A percentile compares a stretch with the other conserved stretches of the same genome.
phyloP scores from a whole-genome alignment of 768 basidiomycete genomes.

The Mrakia blollopis region DNA sequence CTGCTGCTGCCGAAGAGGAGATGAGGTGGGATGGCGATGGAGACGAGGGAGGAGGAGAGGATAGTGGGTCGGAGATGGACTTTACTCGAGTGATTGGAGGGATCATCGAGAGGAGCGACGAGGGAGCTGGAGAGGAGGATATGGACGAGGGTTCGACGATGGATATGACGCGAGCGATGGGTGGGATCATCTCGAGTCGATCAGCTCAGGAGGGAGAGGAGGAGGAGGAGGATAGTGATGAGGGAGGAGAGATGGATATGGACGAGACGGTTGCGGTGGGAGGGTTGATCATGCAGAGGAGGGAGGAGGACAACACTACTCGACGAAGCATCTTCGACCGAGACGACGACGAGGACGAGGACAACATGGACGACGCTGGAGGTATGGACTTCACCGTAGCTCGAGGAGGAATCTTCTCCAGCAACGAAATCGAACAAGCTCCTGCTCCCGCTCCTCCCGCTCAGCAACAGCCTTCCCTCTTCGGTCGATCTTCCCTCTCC shows the following conservation, averaged over 20 bases:
- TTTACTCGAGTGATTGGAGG: slow-evolving; percentile 10
- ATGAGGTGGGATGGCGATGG: slow-evolving; percentile 6
- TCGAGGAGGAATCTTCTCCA: background rate
- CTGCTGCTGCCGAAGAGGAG: slow-evolving; percentile 15
- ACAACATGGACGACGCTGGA: background rate
- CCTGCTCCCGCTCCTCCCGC: background rate
- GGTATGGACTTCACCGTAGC: slow-evolving; percentile 39
- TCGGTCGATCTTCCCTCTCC: background rate
- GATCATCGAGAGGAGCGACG: slow-evolving; percentile 14
- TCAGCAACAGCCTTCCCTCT: background rate
- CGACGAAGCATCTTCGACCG: slow-evolving; percentile 25
- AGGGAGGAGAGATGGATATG: slow-evolving; percentile 41
- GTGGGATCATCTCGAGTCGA: slow-evolving; percentile 13
- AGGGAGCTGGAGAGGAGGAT: slow-evolving; percentile 6
- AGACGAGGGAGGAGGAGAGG: slow-evolving; percentile 7
- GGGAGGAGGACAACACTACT: slow-evolving; percentile 25
- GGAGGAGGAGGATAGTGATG: slow-evolving; percentile 26
- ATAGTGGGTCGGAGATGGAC: slow-evolving; percentile 15
- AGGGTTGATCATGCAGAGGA: slow-evolving; percentile 41
- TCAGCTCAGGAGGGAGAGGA: background rate
- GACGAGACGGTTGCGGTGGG: slow-evolving; percentile 45
- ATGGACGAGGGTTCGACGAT: slow-evolving; percentile 7
- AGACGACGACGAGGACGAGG: slow-evolving; percentile 35
- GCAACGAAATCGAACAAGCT: background rate
- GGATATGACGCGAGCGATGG: slow-evolving; percentile 14